Percentiles rank a stretch among this genome's conserved stretches.
These are phyloP conservation scores for Chaetoscypha palmicola DNA, from an alignment of 2,329 filamentous ascomycete species.

Conservation along the genomic window DNA sequence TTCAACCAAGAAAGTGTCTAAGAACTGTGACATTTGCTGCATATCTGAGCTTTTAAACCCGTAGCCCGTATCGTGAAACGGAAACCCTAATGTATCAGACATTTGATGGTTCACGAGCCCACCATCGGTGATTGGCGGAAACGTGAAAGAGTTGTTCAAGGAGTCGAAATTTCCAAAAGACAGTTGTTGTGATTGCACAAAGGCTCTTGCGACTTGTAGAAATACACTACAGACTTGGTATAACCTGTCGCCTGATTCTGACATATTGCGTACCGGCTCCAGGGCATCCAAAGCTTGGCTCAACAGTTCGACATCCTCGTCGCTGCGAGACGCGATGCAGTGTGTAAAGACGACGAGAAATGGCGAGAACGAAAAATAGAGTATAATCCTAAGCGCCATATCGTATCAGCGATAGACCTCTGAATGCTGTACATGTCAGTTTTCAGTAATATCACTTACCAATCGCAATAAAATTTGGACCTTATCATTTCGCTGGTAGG, in stretches of 20 bases:
- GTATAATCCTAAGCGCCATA: slow-evolving; percentile 12
- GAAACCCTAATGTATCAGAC: background rate
- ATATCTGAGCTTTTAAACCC: background rate
- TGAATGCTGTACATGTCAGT: no score
- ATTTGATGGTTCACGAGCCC: background rate
- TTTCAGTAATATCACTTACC: slow-evolving; percentile 10
- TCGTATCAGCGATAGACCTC: no score
- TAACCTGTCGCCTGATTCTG: slow-evolving; percentile 9
- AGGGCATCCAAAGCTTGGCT: slow-evolving; percentile 13
- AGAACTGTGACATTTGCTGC: slow-evolving; percentile 1
- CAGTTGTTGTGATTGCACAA: slow-evolving; percentile 6
- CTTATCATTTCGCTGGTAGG: slow-evolving; percentile 9
- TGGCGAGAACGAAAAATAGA: slow-evolving; percentile 15
- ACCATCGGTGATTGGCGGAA: background rate
- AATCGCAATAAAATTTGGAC: slow-evolving; percentile 13
- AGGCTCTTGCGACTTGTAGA: slow-evolving; percentile 13
- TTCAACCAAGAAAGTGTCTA: background rate
- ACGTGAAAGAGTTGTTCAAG: slow-evolving; percentile 13
- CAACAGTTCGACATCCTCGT: slow-evolving; percentile 10
- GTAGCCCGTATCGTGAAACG: background rate
- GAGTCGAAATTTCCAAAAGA: slow-evolving; percentile 11
- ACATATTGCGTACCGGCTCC: slow-evolving; percentile 8
- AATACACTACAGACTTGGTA: slow-evolving; percentile 15
- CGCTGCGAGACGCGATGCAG: slow-evolving; percentile 11
- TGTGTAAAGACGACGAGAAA: slow-evolving; percentile 18